phyloP scores from a whole-genome alignment of 1,139 yeast genomes.

The Waltiozyma sp. region DNA sequence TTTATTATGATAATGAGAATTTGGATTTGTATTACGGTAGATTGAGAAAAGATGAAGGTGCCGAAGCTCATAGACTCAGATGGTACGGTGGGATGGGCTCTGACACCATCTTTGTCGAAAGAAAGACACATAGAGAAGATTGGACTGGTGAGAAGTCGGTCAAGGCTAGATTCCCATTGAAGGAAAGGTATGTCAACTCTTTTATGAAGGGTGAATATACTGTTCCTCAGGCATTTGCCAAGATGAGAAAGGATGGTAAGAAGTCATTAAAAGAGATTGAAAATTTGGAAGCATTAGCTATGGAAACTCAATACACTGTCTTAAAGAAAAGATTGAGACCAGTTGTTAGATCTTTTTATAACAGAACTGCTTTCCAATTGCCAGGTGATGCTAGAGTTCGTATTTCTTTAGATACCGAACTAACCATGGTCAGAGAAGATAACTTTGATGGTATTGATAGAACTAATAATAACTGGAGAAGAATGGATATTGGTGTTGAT shows the following conservation, averaged over 20 bases:
- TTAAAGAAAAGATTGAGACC: slow-evolving; percentile 81
- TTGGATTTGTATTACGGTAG: slow-evolving; percentile 92
- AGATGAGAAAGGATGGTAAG: slow-evolving; percentile 86
- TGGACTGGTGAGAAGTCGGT: slow-evolving; percentile 99
- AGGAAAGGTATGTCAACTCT: slow-evolving; percentile 81
- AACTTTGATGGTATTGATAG: slow-evolving; percentile 89
- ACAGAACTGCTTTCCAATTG: slow-evolving; percentile 95
- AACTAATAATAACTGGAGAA: slow-evolving; percentile 90
- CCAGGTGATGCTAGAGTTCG: slow-evolving; percentile 99
- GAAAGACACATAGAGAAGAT: slow-evolving; percentile 97
- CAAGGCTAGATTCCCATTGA: slow-evolving; percentile 87
- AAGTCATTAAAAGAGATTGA: slow-evolving; percentile 82
- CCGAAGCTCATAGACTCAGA: slow-evolving; percentile 94
- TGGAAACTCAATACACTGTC: slow-evolving; percentile 85
- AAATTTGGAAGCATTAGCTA: slow-evolving; percentile 80
- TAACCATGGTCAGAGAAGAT: slow-evolving; percentile 93
- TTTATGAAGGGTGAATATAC: slow-evolving; percentile 78
- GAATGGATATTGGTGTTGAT: slow-evolving; percentile 96
- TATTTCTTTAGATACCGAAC: slow-evolving; percentile 91
- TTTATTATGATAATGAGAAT: slow-evolving; percentile 81
- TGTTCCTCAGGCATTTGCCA: slow-evolving; percentile 82
- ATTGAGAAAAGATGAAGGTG: slow-evolving; percentile 93
- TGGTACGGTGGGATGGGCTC: slow-evolving; percentile 98
- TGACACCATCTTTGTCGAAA: slow-evolving; percentile 87
- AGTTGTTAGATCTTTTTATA: slow-evolving; percentile 89